A percentile compares a stretch with the other conserved stretches of the same genome.
These are phyloP conservation scores for Discostella stelligera DNA, from an alignment of 352 stramenopile genomes.

Conservation along the genomic window DNA sequence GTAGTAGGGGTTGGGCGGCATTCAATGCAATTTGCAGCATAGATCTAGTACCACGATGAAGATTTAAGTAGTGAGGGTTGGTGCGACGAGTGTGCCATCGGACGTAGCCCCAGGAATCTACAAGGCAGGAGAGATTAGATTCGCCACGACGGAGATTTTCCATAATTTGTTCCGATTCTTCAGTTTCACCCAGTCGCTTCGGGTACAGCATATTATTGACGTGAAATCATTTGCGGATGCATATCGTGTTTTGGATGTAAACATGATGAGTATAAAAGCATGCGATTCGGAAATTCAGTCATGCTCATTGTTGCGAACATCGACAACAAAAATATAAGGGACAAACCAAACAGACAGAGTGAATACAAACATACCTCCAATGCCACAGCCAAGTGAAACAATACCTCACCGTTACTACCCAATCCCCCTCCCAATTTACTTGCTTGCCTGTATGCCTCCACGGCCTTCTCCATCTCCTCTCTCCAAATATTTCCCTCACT, in stretches of 20 bases:
- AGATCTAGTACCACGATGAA: constrained; percentile 73
- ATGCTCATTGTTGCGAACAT: too few species aligned
- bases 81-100: constrained; percentile 75
- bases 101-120: constrained; percentile 82
- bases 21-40: constrained; percentile 79
- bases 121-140: constrained; percentile 59
- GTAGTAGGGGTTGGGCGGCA: constrained; percentile 64
- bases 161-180: constrained; percentile 76
- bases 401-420: constrained; percentile 35
- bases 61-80: constrained; percentile 52
- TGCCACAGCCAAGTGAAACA: constrained; percentile 73
- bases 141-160: constrained; percentile 65
- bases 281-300: too few species aligned
- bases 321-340: too few species aligned
- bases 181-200: constrained; percentile 54
- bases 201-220: constrained; percentile 8
- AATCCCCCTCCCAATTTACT: constrained; percentile 27
- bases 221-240: not conserved
- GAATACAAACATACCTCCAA: constrained; percentile 60
- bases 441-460: constrained; percentile 61
- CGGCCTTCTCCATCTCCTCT: constrained; percentile 57
- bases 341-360: too few species aligned
- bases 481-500: constrained; percentile 22
- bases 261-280: not conserved
- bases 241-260: not conserved